phyloP scores from a whole-genome alignment of 805 yeast species.

The Saccharomyces eubayanus region DNA sequence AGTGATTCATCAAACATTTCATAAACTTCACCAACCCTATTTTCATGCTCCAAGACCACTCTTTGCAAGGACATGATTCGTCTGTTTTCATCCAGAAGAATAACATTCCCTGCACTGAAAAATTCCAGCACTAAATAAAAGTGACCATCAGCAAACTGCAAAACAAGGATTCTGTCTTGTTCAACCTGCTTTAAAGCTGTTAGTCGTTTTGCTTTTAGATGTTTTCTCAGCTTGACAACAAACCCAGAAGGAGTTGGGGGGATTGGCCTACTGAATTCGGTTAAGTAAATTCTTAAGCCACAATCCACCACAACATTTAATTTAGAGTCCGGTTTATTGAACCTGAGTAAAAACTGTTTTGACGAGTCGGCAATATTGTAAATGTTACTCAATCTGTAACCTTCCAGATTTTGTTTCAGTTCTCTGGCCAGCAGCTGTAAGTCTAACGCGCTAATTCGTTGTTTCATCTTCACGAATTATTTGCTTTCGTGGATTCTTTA shows the following conservation, averaged over 20 bases:
- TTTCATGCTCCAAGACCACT: conserved; percentile 64
- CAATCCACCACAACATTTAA: conserved; percentile 70
- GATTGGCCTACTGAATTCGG: conserved; percentile 73
- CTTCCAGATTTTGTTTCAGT: conserved; percentile 45
- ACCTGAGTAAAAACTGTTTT: conserved; percentile 70
- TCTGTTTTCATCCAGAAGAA: conserved; percentile 60
- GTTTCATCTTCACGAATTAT: conserved; percentile 38
- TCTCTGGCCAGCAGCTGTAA: conserved; percentile 64
- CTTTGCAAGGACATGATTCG: conserved; percentile 70
- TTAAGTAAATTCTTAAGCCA: conserved; percentile 71
- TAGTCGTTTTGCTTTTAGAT: conserved; percentile 70
- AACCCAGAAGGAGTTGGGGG: conserved; percentile 79
- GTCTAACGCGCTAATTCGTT: conserved; percentile 80
- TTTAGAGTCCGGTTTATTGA: conserved; percentile 77
- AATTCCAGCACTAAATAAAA: conserved; percentile 78
- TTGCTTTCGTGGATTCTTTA: not conserved
- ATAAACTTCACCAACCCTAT: conserved; percentile 66
- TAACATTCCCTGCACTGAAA: conserved; percentile 89
- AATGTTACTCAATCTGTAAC: conserved; percentile 72
- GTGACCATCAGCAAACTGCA: conserved; percentile 77
- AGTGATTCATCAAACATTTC: conserved; percentile 47
- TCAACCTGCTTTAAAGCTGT: conserved; percentile 66
- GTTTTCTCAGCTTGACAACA: conserved; percentile 79
- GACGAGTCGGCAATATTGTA: conserved; percentile 68
- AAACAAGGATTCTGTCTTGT: conserved; percentile 73